Conservation (phyloP, 495 filamentous ascomycete species). For the Xanthoparmelia taractica region DNA sequence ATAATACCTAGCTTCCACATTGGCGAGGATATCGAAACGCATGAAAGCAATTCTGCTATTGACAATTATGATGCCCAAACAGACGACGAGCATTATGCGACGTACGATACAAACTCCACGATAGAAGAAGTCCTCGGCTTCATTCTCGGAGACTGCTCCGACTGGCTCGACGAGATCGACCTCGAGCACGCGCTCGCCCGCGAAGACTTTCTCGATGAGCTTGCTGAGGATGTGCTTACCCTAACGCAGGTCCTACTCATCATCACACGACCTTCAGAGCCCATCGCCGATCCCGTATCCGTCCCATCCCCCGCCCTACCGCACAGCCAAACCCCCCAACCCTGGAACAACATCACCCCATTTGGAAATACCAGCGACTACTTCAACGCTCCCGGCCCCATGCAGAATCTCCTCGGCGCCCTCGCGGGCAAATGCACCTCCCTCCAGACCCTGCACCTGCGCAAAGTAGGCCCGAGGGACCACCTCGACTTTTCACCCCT, state of each 20-base stretch:
- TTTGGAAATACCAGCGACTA: no score
- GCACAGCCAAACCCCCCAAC: background rate
- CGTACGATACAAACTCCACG: no score
- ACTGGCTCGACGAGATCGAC: background rate
- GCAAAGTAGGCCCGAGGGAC: background rate
- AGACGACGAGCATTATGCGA: background rate
- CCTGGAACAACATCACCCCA: background rate
- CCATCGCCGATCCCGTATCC: no score
- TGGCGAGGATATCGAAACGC: background rate
- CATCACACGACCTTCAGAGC: background rate
- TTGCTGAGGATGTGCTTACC: no score
- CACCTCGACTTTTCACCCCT: background rate
- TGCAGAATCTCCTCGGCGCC: background rate
- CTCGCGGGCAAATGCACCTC: background rate
- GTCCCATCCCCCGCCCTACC: no score
- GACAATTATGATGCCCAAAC: no score
- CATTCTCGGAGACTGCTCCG: background rate
- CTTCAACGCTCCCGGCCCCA: background rate
- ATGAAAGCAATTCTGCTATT: no score
- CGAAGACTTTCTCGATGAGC: no score
- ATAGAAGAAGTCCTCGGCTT: background rate
- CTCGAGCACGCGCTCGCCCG: no score
- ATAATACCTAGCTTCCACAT: background rate
- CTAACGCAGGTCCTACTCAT: background rate
- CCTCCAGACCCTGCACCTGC: background rate